Evolutionary conservation across 805 yeast species (phyloP), one percentile per base, ranked within the genome.

Genomic region (Candida railenensis): DNA sequence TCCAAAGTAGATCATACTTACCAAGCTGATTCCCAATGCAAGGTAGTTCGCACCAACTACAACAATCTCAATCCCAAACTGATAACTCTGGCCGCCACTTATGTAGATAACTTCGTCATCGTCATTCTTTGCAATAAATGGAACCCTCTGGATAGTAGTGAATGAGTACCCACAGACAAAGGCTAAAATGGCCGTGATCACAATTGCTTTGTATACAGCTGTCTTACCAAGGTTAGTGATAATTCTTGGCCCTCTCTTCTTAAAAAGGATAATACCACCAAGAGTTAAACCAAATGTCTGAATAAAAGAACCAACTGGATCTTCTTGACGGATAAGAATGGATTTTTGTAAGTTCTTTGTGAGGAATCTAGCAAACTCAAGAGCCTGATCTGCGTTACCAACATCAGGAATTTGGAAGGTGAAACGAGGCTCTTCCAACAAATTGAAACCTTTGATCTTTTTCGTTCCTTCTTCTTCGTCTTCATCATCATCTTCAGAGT

Each of bases 61-160:
- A 3, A 81, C 56, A 3, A 82, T 73, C 58, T 87, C 95, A 3
- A 78, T 64, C 0, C 94, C 92, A 62, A 85, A 81, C 63, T 86
- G 92, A 71, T 81, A 82, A 46, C 76, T 78, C 3, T 66, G 62
- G 3, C 88, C 89, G 12, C 89, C 89, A 48, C 86, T 77, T 46
- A 84, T 74, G 53, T 69, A 74, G 63, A 82, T 76, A 2, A 83
- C 59, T n/a, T 68, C 65, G 11, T 78, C 80, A 2, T 78, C 57
- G 2, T 74, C 79, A 55, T 76, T 68, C 45, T 67, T 70, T 1
- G 84, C 82, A 16, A 87, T 51, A 42, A 87, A 80, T 2, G 92
- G 89, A 1, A 82, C 80, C 1, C 74, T 73, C 53, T 83, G 72
- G 44, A 83, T 82, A 21, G 76, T 63, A 0, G 86, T 76, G 58